Evolutionary conservation across 306 rosid species (phyloP), one percentile per base, ranked within the genome.

Genomic region (Luffa acutangula): DNA sequence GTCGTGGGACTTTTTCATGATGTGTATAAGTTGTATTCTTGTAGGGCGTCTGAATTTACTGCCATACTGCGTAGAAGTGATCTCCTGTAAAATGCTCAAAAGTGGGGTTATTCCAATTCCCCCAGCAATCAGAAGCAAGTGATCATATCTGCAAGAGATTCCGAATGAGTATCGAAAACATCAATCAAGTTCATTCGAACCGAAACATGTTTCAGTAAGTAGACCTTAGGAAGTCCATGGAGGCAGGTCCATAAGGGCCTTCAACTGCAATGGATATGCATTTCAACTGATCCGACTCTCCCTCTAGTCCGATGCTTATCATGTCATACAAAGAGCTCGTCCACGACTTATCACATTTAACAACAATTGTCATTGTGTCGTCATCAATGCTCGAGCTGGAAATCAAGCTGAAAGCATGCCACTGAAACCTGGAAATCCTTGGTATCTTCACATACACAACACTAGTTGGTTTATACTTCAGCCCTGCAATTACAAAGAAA

Each of bases 241-340:
- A 88, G 73, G 91, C 77, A 77, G 97, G 97, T 81, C 91, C 98
- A 84, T 95, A 92, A 74, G 98, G 98, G 78, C 98, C 98, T 87
- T 95, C 96, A 45, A 90, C 85, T 56, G 93, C 95, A 81, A 95
- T 81, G 66, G 92, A 86, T 66, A 92, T 84, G 82, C 85, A 83
- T 71, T 83, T 90, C 77, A 70, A 58, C 78, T 78, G 84, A 72
- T 84, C 89, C 17, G 85, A 53, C 46, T 85, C 86, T 34, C 83
- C 87, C 69, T 87, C 80, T 13, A 84, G 75, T 80, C 87, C 88
- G 46, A 85, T 84, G 43, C 87, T 86, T 78, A 92, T 84, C 87
- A 92, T 60, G 54, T 88, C 82, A 76, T 75, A 83, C 66, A 95
- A 91, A 78, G 97, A 89, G 75, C 75, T 89, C 17, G 98, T 92